phyloP scores from a whole-genome alignment of 345 rosid genomes.

The Rhodomyrtus tomentosa region DNA sequence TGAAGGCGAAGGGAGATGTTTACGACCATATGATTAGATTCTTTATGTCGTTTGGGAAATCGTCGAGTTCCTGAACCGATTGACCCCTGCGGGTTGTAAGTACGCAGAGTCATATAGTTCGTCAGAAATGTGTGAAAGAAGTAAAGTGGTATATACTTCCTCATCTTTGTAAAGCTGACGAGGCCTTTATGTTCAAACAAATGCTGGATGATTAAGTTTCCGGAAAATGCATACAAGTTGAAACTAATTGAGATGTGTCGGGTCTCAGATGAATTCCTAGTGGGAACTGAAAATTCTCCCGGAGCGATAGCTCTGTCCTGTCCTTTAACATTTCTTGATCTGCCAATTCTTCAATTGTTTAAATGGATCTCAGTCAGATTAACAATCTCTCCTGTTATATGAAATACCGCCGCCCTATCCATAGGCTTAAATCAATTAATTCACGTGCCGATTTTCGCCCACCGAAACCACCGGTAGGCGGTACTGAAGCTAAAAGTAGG shows the following conservation, averaged over 20 bases:
- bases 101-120: background rate
- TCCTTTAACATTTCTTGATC: background rate
- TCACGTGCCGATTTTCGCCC: background rate
- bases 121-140: background rate
- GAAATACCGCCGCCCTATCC: background rate
- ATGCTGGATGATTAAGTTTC: background rate
- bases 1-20: conserved; percentile 51
- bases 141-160: background rate
- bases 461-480: background rate
- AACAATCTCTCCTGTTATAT: background rate
- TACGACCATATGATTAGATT: conserved; percentile 47
- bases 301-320: background rate
- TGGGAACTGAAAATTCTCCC: background rate
- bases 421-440: background rate
- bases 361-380: background rate
- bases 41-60: conserved; percentile 39
- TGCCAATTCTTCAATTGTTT: background rate
- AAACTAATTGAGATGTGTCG: background rate
- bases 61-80: conserved; percentile 20
- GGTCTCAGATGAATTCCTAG: background rate
- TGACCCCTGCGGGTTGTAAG: background rate
- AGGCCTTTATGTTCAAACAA: background rate
- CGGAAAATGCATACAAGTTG: background rate
- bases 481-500: background rate
- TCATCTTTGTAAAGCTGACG: background rate